Base-by-base conservation (phyloP, 2,329 filamentous ascomycete genomes). In the Phaeosphaeria sp. region DNA sequence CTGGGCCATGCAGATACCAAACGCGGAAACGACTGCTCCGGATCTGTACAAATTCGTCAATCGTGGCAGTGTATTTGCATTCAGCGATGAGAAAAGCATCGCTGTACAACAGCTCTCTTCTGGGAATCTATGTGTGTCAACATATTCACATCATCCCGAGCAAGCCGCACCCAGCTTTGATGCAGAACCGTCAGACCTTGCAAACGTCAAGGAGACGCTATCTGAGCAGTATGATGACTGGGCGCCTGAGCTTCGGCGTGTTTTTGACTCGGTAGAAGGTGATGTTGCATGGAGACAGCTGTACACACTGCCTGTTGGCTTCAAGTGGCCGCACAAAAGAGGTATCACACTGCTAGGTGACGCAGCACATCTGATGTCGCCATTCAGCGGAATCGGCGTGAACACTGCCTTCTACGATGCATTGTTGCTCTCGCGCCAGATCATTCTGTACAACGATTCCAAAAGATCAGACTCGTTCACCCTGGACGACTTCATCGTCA, bases 341-440 rank as follows among this genome's bases (percentile, higher is more conserved):
- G 78, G 78, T 4, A 60, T 80, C 10, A 80, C 78, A 1, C 60
- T 80, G 0, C 64, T 81, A 1, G 79, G 78, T 4, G 78, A 80
- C 52, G 76, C 78, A 15, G 77, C 78, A 15, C 77, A 80, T 59
- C 58, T 79, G 4, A 77, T 78, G 73, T 77, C 74, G 0, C 70
- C 72, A 1, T 77, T 72, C 52, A 67, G 66, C 2, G 77, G 76
- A 0, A 74, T 78, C 23, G 77, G 78, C 1, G 76, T 79, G 18
- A 79, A 79, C 46, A 65, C 73, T 0, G 75, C 74, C 1, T 66
- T 80, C 52, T 63, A 71, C 62, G 75, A 79, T 56, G 63, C 71
- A n/a, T 55, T 76, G 58, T 51, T 75, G 9, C 72, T 80, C 3
- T 56, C 75, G 0, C 58, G 71, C 7, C 69, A 73, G 9, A 77